Conservation (phyloP, 129 eudicot species). For the Helianthus tuberosus region DNA sequence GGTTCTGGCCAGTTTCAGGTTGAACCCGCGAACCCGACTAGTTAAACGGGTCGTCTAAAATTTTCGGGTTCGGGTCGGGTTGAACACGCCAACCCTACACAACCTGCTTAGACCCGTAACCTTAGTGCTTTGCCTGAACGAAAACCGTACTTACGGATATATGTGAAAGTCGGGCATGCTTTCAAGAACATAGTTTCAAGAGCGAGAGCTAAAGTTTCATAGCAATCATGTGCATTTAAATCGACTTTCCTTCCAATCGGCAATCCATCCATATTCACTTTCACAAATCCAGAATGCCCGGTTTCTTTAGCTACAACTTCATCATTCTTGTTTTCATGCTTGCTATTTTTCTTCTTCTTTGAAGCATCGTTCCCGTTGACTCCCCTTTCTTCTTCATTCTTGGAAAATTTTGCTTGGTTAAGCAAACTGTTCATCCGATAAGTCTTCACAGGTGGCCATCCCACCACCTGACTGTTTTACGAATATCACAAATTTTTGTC, state of each 20-base stretch:
- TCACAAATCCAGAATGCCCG: constrained; percentile 65
- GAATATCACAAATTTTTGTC: constrained; percentile 3
- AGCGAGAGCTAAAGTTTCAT: constrained; percentile 70
- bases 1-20: no score
- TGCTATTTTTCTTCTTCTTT: constrained; percentile 52
- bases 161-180: constrained; percentile 34
- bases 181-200: constrained; percentile 82
- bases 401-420: constrained; percentile 73
- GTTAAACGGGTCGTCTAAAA: no score
- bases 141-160: constrained; percentile 40
- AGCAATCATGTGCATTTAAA: constrained; percentile 69
- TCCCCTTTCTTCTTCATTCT: constrained; percentile 59
- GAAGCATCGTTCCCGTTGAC: constrained; percentile 49
- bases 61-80: no score
- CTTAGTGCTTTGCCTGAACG: neutral
- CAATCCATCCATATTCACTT: constrained; percentile 93
- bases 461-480: constrained; percentile 87
- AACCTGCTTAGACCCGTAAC: neutral
- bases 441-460: constrained; percentile 97
- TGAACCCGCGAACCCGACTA: no score
- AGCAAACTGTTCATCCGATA: constrained; percentile 93
- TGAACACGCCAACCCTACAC: neutral
- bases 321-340: constrained; percentile 40
- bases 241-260: constrained; percentile 93
- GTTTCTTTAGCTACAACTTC: constrained; percentile 42